phyloP scores from a whole-genome alignment of 352 stramenopile species.

The Aphanomyces euteiches region DNA sequence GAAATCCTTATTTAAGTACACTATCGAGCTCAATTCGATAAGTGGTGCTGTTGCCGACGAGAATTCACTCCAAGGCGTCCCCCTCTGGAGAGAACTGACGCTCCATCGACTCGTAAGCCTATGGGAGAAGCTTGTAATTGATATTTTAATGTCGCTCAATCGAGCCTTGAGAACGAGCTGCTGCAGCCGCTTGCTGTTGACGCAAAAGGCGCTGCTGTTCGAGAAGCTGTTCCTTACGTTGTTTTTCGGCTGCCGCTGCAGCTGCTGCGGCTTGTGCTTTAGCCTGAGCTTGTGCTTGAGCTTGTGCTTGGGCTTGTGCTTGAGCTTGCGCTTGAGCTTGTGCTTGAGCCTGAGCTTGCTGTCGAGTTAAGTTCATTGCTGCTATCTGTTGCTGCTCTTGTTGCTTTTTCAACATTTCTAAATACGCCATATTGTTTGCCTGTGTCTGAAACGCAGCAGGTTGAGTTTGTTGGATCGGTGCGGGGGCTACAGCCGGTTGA shows the following conservation, averaged over 20 bases:
- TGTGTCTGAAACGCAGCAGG: conserved; percentile 33
- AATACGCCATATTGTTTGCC: conserved; percentile 37
- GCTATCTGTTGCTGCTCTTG: conserved; percentile 41
- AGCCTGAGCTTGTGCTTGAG: conserved; percentile 28
- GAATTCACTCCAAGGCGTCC: no score
- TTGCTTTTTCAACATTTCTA: conserved; percentile 53
- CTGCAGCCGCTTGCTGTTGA: conserved; percentile 28
- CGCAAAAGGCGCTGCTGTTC: neutral
- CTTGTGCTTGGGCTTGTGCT: conserved; percentile 21
- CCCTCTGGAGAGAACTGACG: no score
- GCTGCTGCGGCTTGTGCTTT: neutral
- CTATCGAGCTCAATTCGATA: no score
- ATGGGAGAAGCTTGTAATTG: no score
- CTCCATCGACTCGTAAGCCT: no score
- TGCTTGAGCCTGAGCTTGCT: conserved; percentile 33
- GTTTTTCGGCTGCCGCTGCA: no score
- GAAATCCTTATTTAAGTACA: no score
- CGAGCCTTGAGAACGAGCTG: neutral
- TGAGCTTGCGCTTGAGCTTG: conserved; percentile 26
- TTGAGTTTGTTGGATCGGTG: neutral
- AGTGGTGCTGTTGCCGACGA: no score
- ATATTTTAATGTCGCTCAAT: no score
- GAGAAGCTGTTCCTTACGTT: no score
- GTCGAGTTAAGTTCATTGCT: conserved; percentile 32
- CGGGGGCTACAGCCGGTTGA: neutral